These are phyloP conservation scores for Sesbania bispinosa DNA, from an alignment of 306 rosid species.

Conservation along the genomic window DNA sequence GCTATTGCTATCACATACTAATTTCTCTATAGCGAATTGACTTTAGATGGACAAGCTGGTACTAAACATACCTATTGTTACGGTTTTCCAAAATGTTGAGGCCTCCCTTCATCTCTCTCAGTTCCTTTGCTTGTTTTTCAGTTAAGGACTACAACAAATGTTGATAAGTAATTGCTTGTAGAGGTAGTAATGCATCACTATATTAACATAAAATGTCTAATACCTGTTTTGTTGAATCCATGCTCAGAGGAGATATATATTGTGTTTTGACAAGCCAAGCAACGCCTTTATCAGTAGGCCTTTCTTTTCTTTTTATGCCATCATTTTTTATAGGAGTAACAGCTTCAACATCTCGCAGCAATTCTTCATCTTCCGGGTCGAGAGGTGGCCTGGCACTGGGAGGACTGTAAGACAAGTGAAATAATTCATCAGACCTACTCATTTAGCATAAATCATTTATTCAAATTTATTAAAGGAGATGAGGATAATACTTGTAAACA, in stretches of 20 bases:
- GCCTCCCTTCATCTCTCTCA: constrained; percentile 85
- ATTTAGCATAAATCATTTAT: constrained; percentile 13
- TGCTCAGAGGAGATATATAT: constrained; percentile 94
- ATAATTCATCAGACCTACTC: constrained; percentile 28
- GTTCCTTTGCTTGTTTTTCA: constrained; percentile 96
- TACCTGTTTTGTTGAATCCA: constrained; percentile 92
- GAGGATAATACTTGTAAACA: constrained; percentile 78
- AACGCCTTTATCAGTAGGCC: constrained; percentile 99
- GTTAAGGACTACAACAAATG: constrained; percentile 75
- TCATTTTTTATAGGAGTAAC: constrained; percentile 76
- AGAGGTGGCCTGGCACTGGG: constrained; percentile 68
- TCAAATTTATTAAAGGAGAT: constrained; percentile 17
- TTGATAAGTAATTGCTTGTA: constrained; percentile 15
- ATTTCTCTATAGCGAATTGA: neutral
- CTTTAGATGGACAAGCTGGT: constrained; percentile 3
- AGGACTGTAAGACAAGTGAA: constrained; percentile 54
- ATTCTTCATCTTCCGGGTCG: constrained; percentile 86
- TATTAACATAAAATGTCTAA: neutral
- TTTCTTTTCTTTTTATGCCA: constrained; percentile 85
- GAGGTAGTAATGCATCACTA: constrained; percentile 11
- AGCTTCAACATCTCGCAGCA: constrained; percentile 81
- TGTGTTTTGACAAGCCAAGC: constrained; percentile 99
- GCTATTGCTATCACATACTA: neutral
- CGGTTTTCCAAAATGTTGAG: constrained; percentile 65
- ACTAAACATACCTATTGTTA: constrained; percentile 57